A percentile compares a stretch with the other conserved stretches of the same genome.
Conservation (phyloP, 306 rosid genomes). For the Lupinus albus region DNA sequence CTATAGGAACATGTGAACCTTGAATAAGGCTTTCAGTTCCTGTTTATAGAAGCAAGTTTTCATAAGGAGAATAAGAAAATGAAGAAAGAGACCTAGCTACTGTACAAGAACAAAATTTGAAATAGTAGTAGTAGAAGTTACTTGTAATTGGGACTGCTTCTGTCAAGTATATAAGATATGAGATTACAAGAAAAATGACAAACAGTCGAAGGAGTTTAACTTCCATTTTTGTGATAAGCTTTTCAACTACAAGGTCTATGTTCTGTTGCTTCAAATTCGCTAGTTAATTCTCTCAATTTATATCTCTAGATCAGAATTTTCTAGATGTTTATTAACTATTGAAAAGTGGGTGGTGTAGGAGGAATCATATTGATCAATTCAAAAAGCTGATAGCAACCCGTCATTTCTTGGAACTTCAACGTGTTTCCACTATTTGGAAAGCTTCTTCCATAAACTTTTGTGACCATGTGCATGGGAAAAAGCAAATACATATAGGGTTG, state of each 20-base stretch:
- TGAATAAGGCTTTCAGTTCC: constrained; percentile 55
- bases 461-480: no score
- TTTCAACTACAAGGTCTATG: constrained; percentile 13
- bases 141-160: constrained; percentile 72
- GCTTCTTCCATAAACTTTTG: no score
- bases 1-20: constrained; percentile 38
- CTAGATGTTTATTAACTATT: constrained; percentile 2
- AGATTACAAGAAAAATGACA: constrained; percentile 52
- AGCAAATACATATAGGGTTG: no score
- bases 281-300: constrained; percentile 46
- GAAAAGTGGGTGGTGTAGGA: constrained; percentile 34
- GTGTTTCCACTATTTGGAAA: no score
- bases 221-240: constrained; percentile 38
- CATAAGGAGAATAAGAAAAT: background rate
- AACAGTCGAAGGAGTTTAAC: constrained; percentile 43
- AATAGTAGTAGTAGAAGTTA: constrained; percentile 27
- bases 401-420: constrained; percentile 41
- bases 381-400: constrained; percentile 50
- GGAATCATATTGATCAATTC: constrained; percentile 41
- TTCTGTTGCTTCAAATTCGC: constrained; percentile 35
- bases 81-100: background rate
- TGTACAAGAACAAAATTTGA: background rate
- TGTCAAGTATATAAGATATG: constrained; percentile 46
- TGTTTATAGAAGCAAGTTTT: constrained; percentile 12
- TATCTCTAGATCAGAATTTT: constrained; percentile 40